A percentile compares a stretch with the other conserved stretches of the same genome.
Evolutionary conservation across 768 basidiomycete genomes (phyloP).

Genomic region (Mycena chlorophos): DNA sequence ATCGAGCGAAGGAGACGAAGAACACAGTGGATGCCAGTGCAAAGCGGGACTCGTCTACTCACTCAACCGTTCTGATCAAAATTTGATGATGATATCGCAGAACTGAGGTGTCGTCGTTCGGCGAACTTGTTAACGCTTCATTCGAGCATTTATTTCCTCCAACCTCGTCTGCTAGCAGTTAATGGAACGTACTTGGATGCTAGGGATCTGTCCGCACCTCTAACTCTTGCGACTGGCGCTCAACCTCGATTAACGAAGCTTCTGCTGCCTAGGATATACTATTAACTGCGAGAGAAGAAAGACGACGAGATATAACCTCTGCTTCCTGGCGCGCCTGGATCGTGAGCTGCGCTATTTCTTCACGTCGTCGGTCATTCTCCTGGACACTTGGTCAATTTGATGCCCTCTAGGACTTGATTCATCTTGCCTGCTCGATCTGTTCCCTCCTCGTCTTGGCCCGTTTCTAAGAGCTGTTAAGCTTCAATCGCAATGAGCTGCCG

Average conservation of each 20-base stretch:
- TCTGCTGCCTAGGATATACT: neutral
- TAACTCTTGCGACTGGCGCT: neutral
- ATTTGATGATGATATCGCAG: too few relatives aligned
- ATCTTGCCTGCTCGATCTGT: neutral
- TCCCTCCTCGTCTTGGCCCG: neutral
- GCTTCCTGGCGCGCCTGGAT: neutral
- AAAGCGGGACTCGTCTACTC: too few relatives aligned
- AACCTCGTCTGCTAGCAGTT: too few relatives aligned
- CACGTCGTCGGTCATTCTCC: neutral
- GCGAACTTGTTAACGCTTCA: too few relatives aligned
- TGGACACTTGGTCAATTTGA: neutral
- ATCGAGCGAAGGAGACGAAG: too few relatives aligned
- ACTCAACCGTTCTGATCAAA: too few relatives aligned
- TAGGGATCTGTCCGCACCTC: too few relatives aligned
- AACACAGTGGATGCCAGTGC: too few relatives aligned
- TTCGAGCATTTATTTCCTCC: too few relatives aligned
- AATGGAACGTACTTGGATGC: too few relatives aligned
- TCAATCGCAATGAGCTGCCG: neutral
- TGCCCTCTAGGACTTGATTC: neutral
- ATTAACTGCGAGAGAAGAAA: neutral
- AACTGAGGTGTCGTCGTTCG: too few relatives aligned
- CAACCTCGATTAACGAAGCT: neutral
- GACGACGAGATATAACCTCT: neutral
- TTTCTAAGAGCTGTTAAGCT: too few relatives aligned
- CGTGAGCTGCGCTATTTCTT: neutral